Conservation (phyloP, 2,329 filamentous ascomycete genomes). For the Claviceps arundinis region DNA sequence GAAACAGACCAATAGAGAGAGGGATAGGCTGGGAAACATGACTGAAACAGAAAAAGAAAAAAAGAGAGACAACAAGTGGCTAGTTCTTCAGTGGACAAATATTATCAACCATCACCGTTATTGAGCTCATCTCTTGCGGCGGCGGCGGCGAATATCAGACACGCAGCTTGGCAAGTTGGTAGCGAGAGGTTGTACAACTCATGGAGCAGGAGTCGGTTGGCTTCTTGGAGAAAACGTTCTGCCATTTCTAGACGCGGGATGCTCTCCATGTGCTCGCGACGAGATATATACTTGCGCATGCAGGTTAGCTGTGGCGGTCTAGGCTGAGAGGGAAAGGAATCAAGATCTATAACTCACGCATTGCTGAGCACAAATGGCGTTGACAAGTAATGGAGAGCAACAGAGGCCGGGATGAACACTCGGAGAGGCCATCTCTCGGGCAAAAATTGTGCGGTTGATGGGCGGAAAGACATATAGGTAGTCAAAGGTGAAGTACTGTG, state of each 20-base stretch:
- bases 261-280: neutral
- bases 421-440: neutral
- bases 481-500: conserved; percentile 5
- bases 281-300: conserved; percentile 1
- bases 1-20: no score
- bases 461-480: conserved; percentile 5
- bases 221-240: conserved; percentile 1
- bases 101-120: neutral
- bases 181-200: neutral
- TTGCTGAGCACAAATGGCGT: conserved; percentile 5
- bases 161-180: conserved; percentile 1
- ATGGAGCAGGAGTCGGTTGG: conserved; percentile 1
- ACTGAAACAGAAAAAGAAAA: no score
- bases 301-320: neutral
- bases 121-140: conserved; percentile 3
- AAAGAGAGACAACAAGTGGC: neutral
- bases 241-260: conserved; percentile 2
- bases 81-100: neutral
- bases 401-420: neutral
- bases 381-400: conserved; percentile 4
- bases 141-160: conserved; percentile 3
- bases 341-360: conserved; percentile 1
- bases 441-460: neutral
- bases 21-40: no score
- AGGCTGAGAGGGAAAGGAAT: neutral